phyloP scores from a whole-genome alignment of 2,329 filamentous ascomycete species.

The Ophiostoma australiae region DNA sequence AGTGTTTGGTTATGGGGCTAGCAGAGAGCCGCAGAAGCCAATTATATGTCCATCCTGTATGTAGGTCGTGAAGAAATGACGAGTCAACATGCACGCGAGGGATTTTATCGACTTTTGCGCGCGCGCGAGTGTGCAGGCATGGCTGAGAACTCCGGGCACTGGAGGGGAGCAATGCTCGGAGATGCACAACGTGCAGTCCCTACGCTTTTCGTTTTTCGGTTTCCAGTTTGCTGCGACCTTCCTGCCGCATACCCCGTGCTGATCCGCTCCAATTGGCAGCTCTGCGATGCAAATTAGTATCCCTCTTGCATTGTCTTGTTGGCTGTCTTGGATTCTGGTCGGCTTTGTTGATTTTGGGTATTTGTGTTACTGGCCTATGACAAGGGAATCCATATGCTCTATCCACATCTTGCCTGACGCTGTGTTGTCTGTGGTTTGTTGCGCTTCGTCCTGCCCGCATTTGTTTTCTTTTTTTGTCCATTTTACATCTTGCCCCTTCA shows the following conservation, averaged over 20 bases:
- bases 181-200: constrained; percentile 3
- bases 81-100: constrained; percentile 16
- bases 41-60: not conserved
- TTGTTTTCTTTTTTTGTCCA: not conserved
- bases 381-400: not conserved
- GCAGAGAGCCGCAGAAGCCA: constrained; percentile 1
- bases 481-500: not conserved
- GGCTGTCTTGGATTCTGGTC: not conserved
- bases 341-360: not conserved
- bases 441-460: not conserved
- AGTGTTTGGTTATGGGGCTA: constrained; percentile 6
- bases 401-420: not conserved
- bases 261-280: not conserved
- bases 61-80: constrained; percentile 7
- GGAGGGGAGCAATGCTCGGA: not conserved
- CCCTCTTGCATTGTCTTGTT: not conserved
- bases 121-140: not conserved
- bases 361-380: not conserved
- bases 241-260: constrained; percentile 1
- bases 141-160: not conserved
- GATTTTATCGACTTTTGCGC: not conserved
- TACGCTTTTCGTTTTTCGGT: not conserved
- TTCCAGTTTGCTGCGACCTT: constrained; percentile 1
- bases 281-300: not conserved
- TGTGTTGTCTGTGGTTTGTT: constrained; percentile 1